phyloP scores from a whole-genome alignment of 176 grass and related monocot species.

The Triticum dicoccoides region DNA sequence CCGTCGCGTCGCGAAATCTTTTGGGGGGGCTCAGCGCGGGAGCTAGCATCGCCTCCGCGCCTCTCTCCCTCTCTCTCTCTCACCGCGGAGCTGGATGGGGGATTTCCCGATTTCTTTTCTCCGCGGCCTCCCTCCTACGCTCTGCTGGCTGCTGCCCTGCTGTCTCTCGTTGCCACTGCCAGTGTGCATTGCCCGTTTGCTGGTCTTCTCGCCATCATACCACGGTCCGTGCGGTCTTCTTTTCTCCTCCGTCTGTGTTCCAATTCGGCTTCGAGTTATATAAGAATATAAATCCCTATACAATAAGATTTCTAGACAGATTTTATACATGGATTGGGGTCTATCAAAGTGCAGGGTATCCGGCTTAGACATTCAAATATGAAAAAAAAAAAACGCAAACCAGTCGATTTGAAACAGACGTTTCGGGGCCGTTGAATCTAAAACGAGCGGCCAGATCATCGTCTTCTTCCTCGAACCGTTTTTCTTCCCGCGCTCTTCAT shows the following conservation, averaged over 20 bases:
- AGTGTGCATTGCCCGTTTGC: background rate
- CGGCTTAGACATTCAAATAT: background rate
- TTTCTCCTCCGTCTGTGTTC: background rate
- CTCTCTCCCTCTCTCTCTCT: background rate
- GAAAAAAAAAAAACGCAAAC: too few relatives aligned
- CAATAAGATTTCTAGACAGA: too few relatives aligned
- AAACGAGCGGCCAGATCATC: too few relatives aligned
- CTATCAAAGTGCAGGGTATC: background rate
- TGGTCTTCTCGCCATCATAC: background rate
- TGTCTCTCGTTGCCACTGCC: background rate
- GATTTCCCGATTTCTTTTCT: conserved; percentile 10
- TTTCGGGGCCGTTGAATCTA: too few relatives aligned
- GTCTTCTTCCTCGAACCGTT: too few relatives aligned
- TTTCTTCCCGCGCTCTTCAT: too few relatives aligned
- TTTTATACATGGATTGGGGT: background rate
- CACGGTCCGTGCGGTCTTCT: background rate
- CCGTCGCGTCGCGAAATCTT: conserved; percentile 8
- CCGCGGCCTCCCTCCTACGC: background rate
- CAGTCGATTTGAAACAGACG: too few relatives aligned
- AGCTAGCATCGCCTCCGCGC: conserved; percentile 1
- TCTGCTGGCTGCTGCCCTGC: background rate
- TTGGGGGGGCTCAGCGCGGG: conserved; percentile 40
- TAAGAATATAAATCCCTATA: background rate
- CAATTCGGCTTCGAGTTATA: background rate
- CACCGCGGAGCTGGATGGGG: background rate